Percentiles rank a stretch among this genome's conserved stretches.
Evolutionary conservation across 768 basidiomycete species (phyloP).

Genomic region (Lactifluus subvellereus): DNA sequence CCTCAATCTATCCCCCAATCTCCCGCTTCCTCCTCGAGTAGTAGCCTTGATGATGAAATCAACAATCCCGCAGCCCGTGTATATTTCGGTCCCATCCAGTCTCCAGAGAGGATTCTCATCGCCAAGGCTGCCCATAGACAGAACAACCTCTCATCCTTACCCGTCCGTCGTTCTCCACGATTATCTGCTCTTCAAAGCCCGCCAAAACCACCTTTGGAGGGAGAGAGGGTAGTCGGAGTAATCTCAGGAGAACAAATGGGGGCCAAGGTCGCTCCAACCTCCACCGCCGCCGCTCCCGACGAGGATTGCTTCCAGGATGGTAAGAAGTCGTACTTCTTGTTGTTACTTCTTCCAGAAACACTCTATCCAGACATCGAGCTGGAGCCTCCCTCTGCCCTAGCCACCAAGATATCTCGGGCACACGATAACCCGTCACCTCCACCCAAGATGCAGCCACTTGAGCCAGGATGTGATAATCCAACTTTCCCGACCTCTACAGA

Average conservation of each 20-base stretch:
- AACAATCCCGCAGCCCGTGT: conserved; percentile 22
- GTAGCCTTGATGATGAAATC: conserved; percentile 14
- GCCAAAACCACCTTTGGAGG: not conserved
- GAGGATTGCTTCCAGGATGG: conserved; percentile 18
- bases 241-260: not conserved
- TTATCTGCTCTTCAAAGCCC: not conserved
- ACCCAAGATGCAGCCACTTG: conserved; percentile 31
- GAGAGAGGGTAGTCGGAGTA: not conserved
- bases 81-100: conserved; percentile 27
- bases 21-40: conserved; percentile 12
- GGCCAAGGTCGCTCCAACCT: not conserved
- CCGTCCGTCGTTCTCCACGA: conserved; percentile 16
- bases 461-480: not conserved
- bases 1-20: conserved; percentile 7
- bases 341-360: not conserved
- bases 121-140: conserved; percentile 17
- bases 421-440: conserved; percentile 74
- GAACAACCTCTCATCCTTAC: conserved; percentile 2
- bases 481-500: not conserved
- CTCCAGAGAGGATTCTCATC: conserved; percentile 26
- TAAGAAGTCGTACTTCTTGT: conserved; percentile 1
- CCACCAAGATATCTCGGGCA: conserved; percentile 59
- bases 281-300: not conserved
- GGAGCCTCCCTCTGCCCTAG: conserved; percentile 68
- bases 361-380: conserved; percentile 12